These are phyloP conservation scores for Aquilaria malaccensis DNA, from an alignment of 345 rosid species.

Conservation along the genomic window DNA sequence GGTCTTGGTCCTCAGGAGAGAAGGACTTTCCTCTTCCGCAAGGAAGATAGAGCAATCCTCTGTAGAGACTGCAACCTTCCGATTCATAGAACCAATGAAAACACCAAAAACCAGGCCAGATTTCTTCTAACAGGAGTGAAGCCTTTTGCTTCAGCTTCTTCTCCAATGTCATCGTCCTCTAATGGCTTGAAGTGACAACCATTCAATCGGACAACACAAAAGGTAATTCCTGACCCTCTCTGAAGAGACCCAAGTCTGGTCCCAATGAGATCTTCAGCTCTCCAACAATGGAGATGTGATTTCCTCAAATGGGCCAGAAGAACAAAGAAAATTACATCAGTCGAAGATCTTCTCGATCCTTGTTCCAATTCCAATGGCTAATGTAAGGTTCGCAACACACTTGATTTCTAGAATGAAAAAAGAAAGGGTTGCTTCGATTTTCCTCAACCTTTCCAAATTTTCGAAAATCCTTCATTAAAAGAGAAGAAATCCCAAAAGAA, in stretches of 20 bases:
- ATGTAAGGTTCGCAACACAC: conserved; percentile 26
- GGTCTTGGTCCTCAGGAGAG: conserved; percentile 37
- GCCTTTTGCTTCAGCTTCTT: conserved; percentile 39
- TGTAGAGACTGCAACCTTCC: conserved; percentile 79
- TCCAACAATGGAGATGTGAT: conserved; percentile 18
- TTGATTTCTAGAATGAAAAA: background rate
- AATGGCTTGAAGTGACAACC: background rate
- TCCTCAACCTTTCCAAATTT: too few relatives aligned
- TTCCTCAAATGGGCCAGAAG: conserved; percentile 14
- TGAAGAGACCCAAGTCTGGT: conserved; percentile 21
- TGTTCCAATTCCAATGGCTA: conserved; percentile 23
- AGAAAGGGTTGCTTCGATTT: background rate
- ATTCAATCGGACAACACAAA: conserved; percentile 8
- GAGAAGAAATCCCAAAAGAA: too few relatives aligned
- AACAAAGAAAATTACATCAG: conserved; percentile 18
- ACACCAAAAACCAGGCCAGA: conserved; percentile 65
- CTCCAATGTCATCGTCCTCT: conserved; percentile 24
- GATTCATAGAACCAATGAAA: conserved; percentile 58
- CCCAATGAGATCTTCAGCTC: conserved; percentile 25
- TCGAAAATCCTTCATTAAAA: too few relatives aligned
- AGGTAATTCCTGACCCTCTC: conserved; percentile 5
- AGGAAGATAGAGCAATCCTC: conserved; percentile 77
- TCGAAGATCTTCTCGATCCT: conserved; percentile 80
- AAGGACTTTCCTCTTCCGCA: conserved; percentile 67
- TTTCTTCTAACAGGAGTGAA: conserved; percentile 74